phyloP scores from a whole-genome alignment of 805 yeast species.

The Candida sithepensis region DNA sequence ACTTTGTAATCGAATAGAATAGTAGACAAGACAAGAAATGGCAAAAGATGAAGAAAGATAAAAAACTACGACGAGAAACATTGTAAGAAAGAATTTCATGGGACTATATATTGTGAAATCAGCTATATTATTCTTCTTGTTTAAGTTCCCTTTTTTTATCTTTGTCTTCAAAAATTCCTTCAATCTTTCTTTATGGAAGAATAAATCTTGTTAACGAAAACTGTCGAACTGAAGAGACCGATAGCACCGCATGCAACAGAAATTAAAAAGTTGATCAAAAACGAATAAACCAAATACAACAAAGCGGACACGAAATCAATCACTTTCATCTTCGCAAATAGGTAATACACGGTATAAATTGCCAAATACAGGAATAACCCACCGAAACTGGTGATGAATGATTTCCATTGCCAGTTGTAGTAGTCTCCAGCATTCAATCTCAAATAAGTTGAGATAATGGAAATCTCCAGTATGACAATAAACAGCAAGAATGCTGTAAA shows the following conservation, averaged over 20 bases:
- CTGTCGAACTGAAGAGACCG: conserved; percentile 62
- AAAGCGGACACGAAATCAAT: conserved; percentile 64
- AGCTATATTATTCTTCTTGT: not conserved
- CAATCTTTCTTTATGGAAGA: conserved; percentile 32
- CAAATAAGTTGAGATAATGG: conserved; percentile 65
- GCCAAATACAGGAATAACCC: conserved; percentile 72
- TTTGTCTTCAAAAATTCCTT: not conserved
- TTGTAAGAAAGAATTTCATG: no score
- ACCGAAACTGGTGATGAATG: conserved; percentile 63
- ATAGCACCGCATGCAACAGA: conserved; percentile 75
- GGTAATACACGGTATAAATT: conserved; percentile 65
- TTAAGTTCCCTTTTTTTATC: not conserved
- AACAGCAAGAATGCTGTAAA: conserved; percentile 56
- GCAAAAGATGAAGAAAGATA: no score
- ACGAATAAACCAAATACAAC: conserved; percentile 69
- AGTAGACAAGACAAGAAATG: no score
- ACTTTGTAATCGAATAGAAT: no score
- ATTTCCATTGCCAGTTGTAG: conserved; percentile 79
- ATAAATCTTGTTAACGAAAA: conserved; percentile 62
- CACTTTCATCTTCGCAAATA: conserved; percentile 51
- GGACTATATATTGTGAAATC: not conserved
- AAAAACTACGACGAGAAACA: no score
- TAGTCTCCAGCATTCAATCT: conserved; percentile 48
- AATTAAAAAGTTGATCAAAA: conserved; percentile 56
- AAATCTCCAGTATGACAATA: conserved; percentile 65